phyloP scores from a whole-genome alignment of 148 eudicot genomes.

The Dysphania ambrosioides region DNA sequence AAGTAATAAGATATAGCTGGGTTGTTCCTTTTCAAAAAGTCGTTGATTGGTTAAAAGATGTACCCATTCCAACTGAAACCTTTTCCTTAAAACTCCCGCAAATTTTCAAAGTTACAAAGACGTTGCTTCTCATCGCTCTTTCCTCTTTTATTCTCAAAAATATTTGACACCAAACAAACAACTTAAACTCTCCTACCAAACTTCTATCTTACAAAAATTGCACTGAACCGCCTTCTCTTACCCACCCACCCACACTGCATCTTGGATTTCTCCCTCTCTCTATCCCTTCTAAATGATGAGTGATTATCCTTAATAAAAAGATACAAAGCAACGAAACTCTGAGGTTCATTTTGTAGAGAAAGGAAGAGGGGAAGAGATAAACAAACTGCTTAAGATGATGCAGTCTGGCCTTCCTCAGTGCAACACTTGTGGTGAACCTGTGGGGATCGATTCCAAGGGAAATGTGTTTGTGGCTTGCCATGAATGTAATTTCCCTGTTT shows the following conservation, averaged over 20 bases:
- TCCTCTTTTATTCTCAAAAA: conserved; percentile 15
- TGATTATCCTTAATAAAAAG: conserved; percentile 8
- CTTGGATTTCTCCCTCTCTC: too few relatives aligned
- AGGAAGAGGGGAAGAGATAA: not conserved
- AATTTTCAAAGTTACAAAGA: conserved; percentile 42
- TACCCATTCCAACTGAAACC: conserved; percentile 40
- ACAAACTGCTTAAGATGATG: conserved; percentile 59
- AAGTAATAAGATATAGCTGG: conserved; percentile 10
- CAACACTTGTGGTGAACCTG: conserved; percentile 73
- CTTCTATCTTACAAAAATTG: conserved; percentile 24
- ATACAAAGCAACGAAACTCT: conserved; percentile 5
- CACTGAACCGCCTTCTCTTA: conserved; percentile 11
- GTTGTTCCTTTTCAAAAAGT: conserved; percentile 15
- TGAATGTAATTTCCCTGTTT: conserved; percentile 74
- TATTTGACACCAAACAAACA: conserved; percentile 28
- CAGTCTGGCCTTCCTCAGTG: conserved; percentile 65
- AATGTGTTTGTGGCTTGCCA: conserved; percentile 78
- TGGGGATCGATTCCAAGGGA: conserved; percentile 61
- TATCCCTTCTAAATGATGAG: conserved; percentile 1
- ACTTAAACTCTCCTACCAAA: conserved; percentile 32
- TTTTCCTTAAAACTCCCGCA: conserved; percentile 87
- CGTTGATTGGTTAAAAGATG: conserved; percentile 44
- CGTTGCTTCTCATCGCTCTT: conserved; percentile 45
- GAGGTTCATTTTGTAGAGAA: not conserved
- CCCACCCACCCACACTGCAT: conserved; percentile 22